Base-by-base conservation (phyloP, 805 yeast species). In the Monosporozyma yasuniensis region DNA sequence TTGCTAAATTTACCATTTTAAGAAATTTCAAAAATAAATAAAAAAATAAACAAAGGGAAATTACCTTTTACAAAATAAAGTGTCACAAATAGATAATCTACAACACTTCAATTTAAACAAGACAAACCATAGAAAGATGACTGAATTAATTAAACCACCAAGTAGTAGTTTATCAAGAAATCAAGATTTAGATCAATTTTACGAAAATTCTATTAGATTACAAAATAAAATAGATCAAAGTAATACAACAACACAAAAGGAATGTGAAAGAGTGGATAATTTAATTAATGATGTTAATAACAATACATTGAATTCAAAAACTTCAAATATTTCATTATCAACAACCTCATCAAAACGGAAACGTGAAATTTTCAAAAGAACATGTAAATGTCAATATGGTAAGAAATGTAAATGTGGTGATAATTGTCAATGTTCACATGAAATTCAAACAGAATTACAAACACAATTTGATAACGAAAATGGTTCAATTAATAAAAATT, bases 401-500 rank as follows among this genome's bases (percentile, higher is more conserved):
- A 39, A 39, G 14, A 21, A 21, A 39, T 39, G 42, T 39, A 39
- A 39, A 39, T 39, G 42, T 39, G 42, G 42, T 10, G 42, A 21
- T 21, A 21, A 39, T 22, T 39, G 42, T 39, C 42, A 39, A 39
- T 39, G 42, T 39, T 39, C 25, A 2, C 16, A 19, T 39, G 42
- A 39, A 21, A 14, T 21, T 12, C 12, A 19, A 19, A 39, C 23
- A 39, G 10, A 21, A 8, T 39, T 39, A 14, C 14, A 19, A 3
- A 14, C 7, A 12, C 21, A 21, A 10, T 21, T 37, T 10, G 19
- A 37, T 23, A 23, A 23, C n/a, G 19, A 7, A 16, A 25, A 42
- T 25, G 22, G 19, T 25, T n/a, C n/a, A n/a, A 11, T 9, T 14
- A 25, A n/a, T 16, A 23, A 11, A n/a, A 16, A 25, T 25, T 25